These are phyloP conservation scores for Phytophthora foliorum DNA, from an alignment of 352 stramenopile species.

Conservation along the genomic window DNA sequence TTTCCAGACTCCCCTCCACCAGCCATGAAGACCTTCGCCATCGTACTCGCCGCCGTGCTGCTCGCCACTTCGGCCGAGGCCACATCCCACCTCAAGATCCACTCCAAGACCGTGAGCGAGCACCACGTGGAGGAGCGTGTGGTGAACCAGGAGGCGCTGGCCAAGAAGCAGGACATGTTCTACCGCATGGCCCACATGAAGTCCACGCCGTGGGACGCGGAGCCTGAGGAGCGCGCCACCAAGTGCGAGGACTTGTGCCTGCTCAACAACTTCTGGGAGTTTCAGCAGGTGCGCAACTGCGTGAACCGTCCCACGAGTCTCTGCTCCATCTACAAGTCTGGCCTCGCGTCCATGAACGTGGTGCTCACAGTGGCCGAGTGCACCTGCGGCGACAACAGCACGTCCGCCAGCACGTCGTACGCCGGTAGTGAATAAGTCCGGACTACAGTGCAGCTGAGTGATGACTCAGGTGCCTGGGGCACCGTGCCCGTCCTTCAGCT, in stretches of 20 bases:
- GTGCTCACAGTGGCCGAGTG: constrained; percentile 73
- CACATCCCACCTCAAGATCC: constrained; percentile 26
- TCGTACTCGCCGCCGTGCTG: constrained; percentile 17
- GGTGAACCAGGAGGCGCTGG: constrained; percentile 35
- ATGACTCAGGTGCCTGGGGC: constrained; percentile 1
- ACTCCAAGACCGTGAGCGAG: constrained; percentile 17
- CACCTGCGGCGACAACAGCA: constrained; percentile 49
- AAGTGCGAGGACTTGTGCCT: constrained; percentile 76
- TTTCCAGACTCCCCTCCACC: constrained; percentile 11
- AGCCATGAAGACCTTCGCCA: constrained; percentile 36
- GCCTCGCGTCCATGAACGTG: constrained; percentile 50
- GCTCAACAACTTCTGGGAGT: constrained; percentile 66
- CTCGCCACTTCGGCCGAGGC: constrained; percentile 19
- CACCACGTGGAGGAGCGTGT: constrained; percentile 34
- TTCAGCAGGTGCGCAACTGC: constrained; percentile 72
- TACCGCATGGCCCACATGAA: constrained; percentile 62
- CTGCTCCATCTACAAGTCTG: constrained; percentile 70
- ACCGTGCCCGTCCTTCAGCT: constrained; percentile 18
- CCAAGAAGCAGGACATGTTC: constrained; percentile 52
- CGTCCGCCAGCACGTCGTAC: constrained; percentile 24
- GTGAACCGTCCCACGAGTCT: constrained; percentile 58
- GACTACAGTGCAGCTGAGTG: background rate
- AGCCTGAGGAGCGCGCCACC: constrained; percentile 48
- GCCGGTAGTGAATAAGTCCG: constrained; percentile 3
- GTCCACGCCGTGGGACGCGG: constrained; percentile 71